Conservation (phyloP, 23 red algal species). For the Gracilaria caudata region DNA sequence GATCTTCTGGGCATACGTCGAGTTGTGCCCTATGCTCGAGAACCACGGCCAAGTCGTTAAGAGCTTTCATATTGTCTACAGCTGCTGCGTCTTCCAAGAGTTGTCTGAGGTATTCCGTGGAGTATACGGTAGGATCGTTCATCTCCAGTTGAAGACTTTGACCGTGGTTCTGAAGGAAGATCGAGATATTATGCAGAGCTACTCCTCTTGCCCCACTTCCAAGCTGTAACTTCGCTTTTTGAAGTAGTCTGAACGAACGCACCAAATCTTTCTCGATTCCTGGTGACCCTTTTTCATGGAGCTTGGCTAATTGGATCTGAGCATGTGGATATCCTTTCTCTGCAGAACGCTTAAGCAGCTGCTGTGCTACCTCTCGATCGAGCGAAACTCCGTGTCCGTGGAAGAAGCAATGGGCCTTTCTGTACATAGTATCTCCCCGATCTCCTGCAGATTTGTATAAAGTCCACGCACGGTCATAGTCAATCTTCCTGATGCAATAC, state of each 20-base stretch:
- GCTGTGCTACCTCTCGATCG: background rate
- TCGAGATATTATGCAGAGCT: background rate
- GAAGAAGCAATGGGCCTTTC: slow-evolving; percentile 25
- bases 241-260: background rate
- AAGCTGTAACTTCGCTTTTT: slow-evolving; percentile 27
- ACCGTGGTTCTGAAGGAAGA: slow-evolving; percentile 25
- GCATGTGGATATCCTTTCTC: slow-evolving; percentile 36
- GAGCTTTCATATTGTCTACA: slow-evolving; percentile 2
- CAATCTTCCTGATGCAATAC: background rate
- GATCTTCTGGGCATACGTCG: slow-evolving; percentile 4
- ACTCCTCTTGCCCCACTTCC: background rate
- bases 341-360: slow-evolving; percentile 4
- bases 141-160: background rate
- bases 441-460: slow-evolving; percentile 11
- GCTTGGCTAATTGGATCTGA: slow-evolving; percentile 1
- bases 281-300: background rate
- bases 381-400: slow-evolving; percentile 13
- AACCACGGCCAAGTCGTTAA: slow-evolving; percentile 49
- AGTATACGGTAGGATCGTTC: slow-evolving; percentile 4
- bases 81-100: slow-evolving; percentile 44
- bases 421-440: slow-evolving; percentile 10
- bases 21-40: slow-evolving; percentile 13
- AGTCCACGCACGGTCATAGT: background rate
- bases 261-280: slow-evolving; percentile 4
- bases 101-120: slow-evolving; percentile 5